A percentile compares a stretch with the other conserved stretches of the same genome.
Evolutionary conservation across 2,329 filamentous ascomycete species (phyloP).

Genomic region (Calonectria fujianensis): DNA sequence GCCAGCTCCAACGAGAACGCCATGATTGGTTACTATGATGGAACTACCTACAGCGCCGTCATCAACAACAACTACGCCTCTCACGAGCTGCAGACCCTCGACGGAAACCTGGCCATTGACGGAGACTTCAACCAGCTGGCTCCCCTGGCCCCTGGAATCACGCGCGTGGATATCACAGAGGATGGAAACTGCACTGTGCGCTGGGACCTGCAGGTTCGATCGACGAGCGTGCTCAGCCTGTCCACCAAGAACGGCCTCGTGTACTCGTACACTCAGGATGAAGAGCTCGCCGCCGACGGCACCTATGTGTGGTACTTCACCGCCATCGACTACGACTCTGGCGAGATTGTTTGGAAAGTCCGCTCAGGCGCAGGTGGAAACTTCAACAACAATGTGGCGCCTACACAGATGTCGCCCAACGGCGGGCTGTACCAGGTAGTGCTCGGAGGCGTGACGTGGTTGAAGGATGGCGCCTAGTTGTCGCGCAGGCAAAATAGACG

Average conservation of each 20-base stretch:
- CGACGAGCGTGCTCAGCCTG: neutral
- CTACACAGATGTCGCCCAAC: conserved; percentile 11
- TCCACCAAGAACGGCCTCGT: conserved; percentile 6
- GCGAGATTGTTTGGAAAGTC: conserved; percentile 8
- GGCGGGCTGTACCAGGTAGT: conserved; percentile 7
- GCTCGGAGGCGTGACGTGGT: neutral
- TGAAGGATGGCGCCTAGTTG: conserved; percentile 2
- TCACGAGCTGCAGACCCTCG: conserved; percentile 10
- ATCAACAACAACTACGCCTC: conserved; percentile 10
- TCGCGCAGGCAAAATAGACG: neutral
- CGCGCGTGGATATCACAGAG: neutral
- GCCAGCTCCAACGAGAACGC: conserved; percentile 9
- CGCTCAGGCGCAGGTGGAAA: conserved; percentile 3
- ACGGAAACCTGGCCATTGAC: neutral
- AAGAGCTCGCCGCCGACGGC: neutral
- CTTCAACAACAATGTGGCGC: conserved; percentile 13
- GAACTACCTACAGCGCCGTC: conserved; percentile 4
- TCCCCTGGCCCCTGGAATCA: conserved; percentile 7
- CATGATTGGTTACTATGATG: neutral
- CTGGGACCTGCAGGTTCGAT: conserved; percentile 1
- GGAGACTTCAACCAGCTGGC: conserved; percentile 15
- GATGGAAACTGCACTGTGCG: conserved; percentile 8
- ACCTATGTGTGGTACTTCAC: conserved; percentile 16
- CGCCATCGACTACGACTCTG: neutral
- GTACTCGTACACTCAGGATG: conserved; percentile 5